These are phyloP conservation scores for Sphaerulina vaccinii DNA, from an alignment of 2,329 filamentous ascomycete species.

Conservation along the genomic window DNA sequence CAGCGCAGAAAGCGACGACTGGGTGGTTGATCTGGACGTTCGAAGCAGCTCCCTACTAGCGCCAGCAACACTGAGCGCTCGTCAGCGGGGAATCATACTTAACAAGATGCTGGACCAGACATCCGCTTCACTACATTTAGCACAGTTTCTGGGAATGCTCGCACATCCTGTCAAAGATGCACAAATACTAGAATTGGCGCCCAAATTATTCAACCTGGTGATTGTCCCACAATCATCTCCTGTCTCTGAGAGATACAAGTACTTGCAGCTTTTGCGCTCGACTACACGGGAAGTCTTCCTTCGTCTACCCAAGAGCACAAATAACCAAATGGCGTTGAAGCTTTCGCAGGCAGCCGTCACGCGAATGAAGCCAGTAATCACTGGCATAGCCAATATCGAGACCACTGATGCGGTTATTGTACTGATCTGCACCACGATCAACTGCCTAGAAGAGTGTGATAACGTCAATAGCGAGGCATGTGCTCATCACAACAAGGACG, in stretches of 20 bases:
- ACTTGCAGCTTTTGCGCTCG: neutral
- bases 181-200: neutral
- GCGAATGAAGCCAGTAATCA: too few species aligned
- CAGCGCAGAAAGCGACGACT: neutral
- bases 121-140: neutral
- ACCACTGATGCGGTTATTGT: neutral
- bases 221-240: neutral
- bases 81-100: neutral
- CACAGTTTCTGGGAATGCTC: neutral
- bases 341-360: neutral
- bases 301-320: neutral
- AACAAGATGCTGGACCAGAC: neutral
- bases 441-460: neutral
- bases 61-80: neutral
- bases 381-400: neutral
- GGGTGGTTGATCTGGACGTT: neutral
- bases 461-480: neutral
- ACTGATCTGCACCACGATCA: neutral
- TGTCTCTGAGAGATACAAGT: neutral
- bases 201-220: neutral
- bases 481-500: slow-evolving; percentile 1
- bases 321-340: neutral
- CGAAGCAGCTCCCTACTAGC: neutral
- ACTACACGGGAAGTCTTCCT: neutral
- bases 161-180: neutral